A percentile compares a stretch with the other conserved stretches of the same genome.
These are phyloP conservation scores for Lodderomyces oxycetoniae DNA, from an alignment of 1,139 yeast species.

Conservation along the genomic window DNA sequence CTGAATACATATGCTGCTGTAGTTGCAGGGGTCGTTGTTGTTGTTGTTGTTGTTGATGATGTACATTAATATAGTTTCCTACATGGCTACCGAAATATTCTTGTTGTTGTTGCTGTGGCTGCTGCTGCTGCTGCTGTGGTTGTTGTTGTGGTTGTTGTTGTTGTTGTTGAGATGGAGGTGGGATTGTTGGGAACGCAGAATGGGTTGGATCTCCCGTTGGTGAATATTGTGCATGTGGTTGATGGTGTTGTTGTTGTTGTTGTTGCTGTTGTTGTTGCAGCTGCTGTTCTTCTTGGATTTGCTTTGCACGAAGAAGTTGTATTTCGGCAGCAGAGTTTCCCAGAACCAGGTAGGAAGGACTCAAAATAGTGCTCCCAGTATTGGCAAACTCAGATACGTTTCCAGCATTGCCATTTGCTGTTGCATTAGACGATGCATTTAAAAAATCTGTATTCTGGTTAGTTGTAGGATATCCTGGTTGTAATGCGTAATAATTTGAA, in stretches of 20 bases:
- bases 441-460: conserved; percentile 11
- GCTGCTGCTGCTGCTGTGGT: conserved; percentile 4
- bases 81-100: conserved; percentile 5
- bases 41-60: conserved; percentile 6
- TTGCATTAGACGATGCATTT: conserved; percentile 1
- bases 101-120: conserved; percentile 3
- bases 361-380: conserved; percentile 3
- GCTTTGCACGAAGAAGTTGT: conserved; percentile 7
- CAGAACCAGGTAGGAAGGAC: conserved; percentile 11
- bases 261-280: conserved; percentile 6
- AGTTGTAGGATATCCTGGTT: conserved; percentile 12
- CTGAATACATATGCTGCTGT: conserved; percentile 3
- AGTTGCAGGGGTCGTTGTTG: conserved; percentile 7
- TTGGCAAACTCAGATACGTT: background rate
- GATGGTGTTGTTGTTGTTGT: conserved; percentile 7
- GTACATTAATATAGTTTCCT: background rate
- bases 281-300: conserved; percentile 1
- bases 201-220: too few relatives aligned
- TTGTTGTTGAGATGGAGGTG: too few relatives aligned
- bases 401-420: conserved; percentile 1
- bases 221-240: conserved; percentile 5
- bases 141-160: conserved; percentile 7
- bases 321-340: conserved; percentile 9
- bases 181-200: too few relatives aligned
- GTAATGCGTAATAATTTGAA: conserved; percentile 13